These are phyloP conservation scores for Tylopilus rubrobrunneus DNA, from an alignment of 768 basidiomycete genomes.

Conservation along the genomic window DNA sequence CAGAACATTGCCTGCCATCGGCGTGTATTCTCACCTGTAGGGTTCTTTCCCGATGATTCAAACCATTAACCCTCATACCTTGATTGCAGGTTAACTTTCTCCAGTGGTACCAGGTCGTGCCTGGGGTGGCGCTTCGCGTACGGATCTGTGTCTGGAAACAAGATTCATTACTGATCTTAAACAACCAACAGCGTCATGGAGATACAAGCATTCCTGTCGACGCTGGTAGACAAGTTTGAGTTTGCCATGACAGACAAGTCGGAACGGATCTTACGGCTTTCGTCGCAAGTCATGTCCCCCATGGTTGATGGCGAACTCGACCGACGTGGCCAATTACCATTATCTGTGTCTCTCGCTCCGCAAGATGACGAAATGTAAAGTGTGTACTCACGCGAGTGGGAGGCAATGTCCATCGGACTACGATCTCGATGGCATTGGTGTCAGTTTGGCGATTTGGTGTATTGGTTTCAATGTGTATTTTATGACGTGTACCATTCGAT, in stretches of 20 bases:
- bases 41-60: neutral
- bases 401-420: no score
- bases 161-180: neutral
- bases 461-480: no score
- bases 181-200: constrained; percentile 36
- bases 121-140: constrained; percentile 30
- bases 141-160: neutral
- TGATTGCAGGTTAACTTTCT: constrained; percentile 15
- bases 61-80: no score
- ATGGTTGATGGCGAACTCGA: constrained; percentile 30
- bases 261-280: constrained; percentile 20
- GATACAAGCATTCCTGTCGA: constrained; percentile 54
- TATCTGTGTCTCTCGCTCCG: no score
- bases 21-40: no score
- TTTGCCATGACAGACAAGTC: constrained; percentile 35
- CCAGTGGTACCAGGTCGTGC: constrained; percentile 13
- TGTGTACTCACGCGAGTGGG: no score
- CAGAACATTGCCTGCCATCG: no score
- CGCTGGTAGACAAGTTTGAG: constrained; percentile 51
- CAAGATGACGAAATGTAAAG: no score
- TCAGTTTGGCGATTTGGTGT: no score
- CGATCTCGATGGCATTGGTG: no score
- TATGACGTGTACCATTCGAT: no score
- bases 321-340: no score
- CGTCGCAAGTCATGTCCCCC: constrained; percentile 30